Conservation (phyloP, 2,329 filamentous ascomycete species). For the Diaporthe longicolla region DNA sequence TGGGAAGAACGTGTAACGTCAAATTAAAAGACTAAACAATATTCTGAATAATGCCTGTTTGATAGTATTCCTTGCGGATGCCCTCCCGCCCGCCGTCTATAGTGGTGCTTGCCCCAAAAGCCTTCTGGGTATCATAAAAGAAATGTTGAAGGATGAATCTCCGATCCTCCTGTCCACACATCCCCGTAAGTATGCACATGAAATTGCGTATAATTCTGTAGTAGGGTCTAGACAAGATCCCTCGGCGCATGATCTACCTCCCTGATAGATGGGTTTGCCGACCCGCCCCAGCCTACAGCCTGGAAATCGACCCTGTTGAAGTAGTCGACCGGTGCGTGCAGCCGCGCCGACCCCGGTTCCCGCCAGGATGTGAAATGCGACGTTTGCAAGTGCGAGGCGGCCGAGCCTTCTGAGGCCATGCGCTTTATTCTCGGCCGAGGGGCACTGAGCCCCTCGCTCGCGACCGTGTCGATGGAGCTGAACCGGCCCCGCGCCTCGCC, state of each 20-base stretch:
- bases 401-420: neutral
- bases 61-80: neutral
- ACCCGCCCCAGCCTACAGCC: neutral
- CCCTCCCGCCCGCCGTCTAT: neutral
- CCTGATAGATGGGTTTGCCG: neutral
- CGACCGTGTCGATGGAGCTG: neutral
- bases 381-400: neutral
- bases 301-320: conserved; percentile 25
- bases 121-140: conserved; percentile 31
- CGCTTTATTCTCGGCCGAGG: neutral
- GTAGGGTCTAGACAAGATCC: neutral
- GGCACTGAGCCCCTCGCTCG: neutral
- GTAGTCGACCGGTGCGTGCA: neutral
- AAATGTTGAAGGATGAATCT: conserved; percentile 5
- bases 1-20: neutral
- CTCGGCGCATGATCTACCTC: neutral
- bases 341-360: neutral
- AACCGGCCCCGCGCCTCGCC: neutral
- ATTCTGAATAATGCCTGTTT: neutral
- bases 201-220: neutral
- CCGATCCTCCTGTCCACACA: too few relatives aligned
- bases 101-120: neutral
- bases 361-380: neutral
- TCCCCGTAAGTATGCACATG: neutral
- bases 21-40: conserved; percentile 17